A percentile compares a stretch with the other conserved stretches of the same genome.
These are phyloP conservation scores for Fraxinus nigra DNA, from an alignment of 305 asterid genomes.

Conservation along the genomic window DNA sequence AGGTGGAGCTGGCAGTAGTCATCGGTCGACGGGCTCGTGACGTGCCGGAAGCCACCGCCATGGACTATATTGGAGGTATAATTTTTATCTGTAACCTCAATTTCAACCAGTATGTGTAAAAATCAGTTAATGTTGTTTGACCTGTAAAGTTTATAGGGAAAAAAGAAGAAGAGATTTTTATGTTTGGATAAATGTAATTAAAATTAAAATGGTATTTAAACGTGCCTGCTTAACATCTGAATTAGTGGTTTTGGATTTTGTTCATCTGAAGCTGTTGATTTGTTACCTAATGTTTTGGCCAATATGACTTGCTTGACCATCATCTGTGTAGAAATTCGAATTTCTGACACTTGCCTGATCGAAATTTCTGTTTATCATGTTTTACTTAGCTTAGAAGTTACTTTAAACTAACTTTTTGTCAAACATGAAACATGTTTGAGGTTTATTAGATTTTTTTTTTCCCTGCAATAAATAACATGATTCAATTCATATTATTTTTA, in stretches of 20 bases:
- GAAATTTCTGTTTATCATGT: background rate
- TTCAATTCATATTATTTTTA: background rate
- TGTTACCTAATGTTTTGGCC: background rate
- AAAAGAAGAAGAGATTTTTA: background rate
- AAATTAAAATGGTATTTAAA: background rate
- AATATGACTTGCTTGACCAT: background rate
- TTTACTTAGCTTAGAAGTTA: background rate
- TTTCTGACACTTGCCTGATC: background rate
- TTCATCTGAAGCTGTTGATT: background rate
- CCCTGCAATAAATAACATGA: background rate
- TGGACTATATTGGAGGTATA: constrained; percentile 83
- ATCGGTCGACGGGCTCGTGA: constrained; percentile 79
- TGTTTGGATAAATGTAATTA: background rate
- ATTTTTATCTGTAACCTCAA: background rate
- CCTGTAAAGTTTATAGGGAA: background rate
- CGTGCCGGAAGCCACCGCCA: constrained; percentile 74
- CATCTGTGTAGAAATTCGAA: background rate
- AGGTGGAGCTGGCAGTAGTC: constrained; percentile 94
- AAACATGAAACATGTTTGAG: background rate
- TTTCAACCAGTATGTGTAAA: background rate
- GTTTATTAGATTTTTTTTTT: background rate
- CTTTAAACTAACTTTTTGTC: background rate
- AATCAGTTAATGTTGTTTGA: background rate
- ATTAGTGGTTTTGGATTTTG: background rate
- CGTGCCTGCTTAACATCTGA: background rate